These are phyloP conservation scores for Thielaviopsis musarum DNA, from an alignment of 2,329 filamentous ascomycete genomes.

Conservation along the genomic window DNA sequence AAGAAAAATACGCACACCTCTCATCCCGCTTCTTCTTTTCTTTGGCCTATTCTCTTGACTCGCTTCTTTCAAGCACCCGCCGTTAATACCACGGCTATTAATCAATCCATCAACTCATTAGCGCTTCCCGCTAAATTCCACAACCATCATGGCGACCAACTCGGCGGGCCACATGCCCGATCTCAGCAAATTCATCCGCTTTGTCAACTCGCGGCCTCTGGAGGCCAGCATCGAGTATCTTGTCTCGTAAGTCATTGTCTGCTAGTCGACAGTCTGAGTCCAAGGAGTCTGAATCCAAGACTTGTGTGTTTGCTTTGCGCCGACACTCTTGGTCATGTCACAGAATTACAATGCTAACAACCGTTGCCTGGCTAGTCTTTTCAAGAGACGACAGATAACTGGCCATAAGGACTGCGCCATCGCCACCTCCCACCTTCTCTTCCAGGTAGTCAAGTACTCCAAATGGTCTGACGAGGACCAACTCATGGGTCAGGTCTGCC, in stretches of 20 bases:
- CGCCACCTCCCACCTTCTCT: slow-evolving; percentile 75
- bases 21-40: background rate
- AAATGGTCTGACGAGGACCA: slow-evolving; percentile 62
- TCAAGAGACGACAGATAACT: slow-evolving; percentile 80
- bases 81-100: too few relatives aligned
- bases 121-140: background rate
- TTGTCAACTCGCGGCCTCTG: slow-evolving; percentile 56
- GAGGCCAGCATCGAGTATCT: slow-evolving; percentile 73
- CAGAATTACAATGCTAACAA: background rate
- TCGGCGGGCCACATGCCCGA: slow-evolving; percentile 39
- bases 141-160: background rate
- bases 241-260: slow-evolving; percentile 46
- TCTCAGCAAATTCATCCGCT: slow-evolving; percentile 62
- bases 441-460: slow-evolving; percentile 69
- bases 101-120: background rate
- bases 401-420: slow-evolving; percentile 79
- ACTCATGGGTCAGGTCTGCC: slow-evolving; percentile 64
- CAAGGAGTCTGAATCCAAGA: too few relatives aligned
- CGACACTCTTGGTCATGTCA: background rate
- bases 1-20: background rate
- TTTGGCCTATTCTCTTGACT: background rate
- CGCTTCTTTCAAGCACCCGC: background rate
- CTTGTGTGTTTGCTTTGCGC: background rate
- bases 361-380: slow-evolving; percentile 36
- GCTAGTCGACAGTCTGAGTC: background rate